Evolutionary conservation across 352 stramenopile genomes (phyloP).

Genomic region (Phytophthora ohioensis): DNA sequence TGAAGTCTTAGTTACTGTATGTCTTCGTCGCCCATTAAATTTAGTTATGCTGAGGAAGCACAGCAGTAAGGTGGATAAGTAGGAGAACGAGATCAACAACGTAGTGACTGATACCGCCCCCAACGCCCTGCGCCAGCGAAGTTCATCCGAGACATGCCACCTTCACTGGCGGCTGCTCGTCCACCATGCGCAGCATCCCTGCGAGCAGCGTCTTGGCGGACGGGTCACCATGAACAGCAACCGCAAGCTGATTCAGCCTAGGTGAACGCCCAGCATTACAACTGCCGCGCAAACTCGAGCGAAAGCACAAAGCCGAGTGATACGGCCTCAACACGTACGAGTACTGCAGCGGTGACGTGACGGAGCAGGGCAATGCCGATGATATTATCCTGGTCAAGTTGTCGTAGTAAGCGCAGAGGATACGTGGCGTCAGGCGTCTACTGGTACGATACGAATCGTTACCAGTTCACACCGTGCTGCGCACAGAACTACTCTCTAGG

Average conservation of each 20-base stretch:
- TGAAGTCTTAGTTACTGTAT: too few species aligned
- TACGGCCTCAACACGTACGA: conserved; percentile 87
- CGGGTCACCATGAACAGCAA: conserved; percentile 44
- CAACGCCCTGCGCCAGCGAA: conserved; percentile 90
- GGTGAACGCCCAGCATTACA: conserved; percentile 80
- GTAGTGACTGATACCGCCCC: conserved; percentile 56
- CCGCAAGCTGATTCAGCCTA: conserved; percentile 38
- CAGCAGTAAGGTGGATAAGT: too few species aligned
- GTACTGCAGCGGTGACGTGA: conserved; percentile 67
- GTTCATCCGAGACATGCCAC: conserved; percentile 85
- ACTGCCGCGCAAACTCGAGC: conserved; percentile 67
- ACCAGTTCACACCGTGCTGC: conserved; percentile 80
- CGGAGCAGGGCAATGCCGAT: conserved; percentile 43
- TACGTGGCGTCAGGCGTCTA: conserved; percentile 60
- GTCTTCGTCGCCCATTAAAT: too few species aligned
- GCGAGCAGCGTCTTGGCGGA: conserved; percentile 81
- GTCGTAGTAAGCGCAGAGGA: conserved; percentile 79
- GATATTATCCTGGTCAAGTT: conserved; percentile 85
- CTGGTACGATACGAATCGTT: conserved; percentile 42
- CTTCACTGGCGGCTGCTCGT: conserved; percentile 70
- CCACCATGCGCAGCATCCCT: conserved; percentile 65
- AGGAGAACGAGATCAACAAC: conserved; percentile 82
- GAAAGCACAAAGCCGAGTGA: conserved; percentile 84
- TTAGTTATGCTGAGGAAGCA: too few species aligned
- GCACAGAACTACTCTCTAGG: conserved; percentile 88